Conservation (phyloP, 768 basidiomycete genomes). For the Cyclocybe aegerita region DNA sequence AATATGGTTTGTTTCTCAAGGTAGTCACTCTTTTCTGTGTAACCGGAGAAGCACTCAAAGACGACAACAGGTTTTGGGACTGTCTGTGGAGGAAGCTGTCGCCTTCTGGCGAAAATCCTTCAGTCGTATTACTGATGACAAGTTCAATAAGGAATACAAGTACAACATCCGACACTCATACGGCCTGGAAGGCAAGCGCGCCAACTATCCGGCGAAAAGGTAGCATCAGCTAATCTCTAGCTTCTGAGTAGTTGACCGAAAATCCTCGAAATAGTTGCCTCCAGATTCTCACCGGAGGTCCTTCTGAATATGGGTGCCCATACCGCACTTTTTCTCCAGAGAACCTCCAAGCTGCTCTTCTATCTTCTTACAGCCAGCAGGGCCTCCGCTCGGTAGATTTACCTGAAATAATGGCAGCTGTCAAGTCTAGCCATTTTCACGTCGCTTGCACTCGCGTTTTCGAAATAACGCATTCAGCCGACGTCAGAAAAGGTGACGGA, state of each 20-base stretch:
- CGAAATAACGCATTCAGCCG: conserved; percentile 82
- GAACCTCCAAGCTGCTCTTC: conserved; percentile 76
- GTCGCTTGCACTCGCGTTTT: conserved; percentile 97
- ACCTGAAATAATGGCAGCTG: conserved; percentile 77
- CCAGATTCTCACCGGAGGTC: conserved; percentile 71
- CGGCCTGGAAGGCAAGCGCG: conserved; percentile 91
- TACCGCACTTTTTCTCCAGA: conserved; percentile 87
- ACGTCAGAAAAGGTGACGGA: conserved; percentile 89
- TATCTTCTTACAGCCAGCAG: conserved; percentile 62
- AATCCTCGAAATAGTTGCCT: conserved; percentile 64
- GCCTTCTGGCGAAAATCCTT: conserved; percentile 93
- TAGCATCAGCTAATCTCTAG: conserved; percentile 20
- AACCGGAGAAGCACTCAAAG: background rate
- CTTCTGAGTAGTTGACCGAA: background rate
- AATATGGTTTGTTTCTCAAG: conserved; percentile 95
- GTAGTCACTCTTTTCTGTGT: conserved; percentile 35
- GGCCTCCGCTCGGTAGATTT: conserved; percentile 70
- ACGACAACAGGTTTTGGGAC: conserved; percentile 71
- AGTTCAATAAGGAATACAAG: conserved; percentile 96
- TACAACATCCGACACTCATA: conserved; percentile 97
- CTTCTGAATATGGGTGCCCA: conserved; percentile 83
- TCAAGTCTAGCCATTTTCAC: conserved; percentile 84
- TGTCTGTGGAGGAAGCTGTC: conserved; percentile 93
- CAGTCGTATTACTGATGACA: conserved; percentile 79
- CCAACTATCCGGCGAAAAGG: conserved; percentile 94